Percentiles rank a stretch among this genome's conserved stretches.
phyloP scores from a whole-genome alignment of 345 rosid species.

The Acer saccharum region DNA sequence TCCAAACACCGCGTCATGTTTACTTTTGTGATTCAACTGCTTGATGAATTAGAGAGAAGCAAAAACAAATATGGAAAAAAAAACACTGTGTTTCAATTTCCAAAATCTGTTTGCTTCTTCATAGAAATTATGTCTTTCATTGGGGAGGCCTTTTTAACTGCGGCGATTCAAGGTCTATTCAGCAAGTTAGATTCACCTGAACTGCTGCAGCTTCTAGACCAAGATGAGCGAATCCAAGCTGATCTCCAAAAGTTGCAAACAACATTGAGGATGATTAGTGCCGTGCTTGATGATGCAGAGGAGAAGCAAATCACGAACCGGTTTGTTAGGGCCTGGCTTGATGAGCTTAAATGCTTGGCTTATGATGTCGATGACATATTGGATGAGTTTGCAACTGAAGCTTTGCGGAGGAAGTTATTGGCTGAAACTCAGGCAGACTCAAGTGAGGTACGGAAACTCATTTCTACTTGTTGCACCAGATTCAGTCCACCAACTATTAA shows the following conservation, averaged over 20 bases:
- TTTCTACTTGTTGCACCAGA: background rate
- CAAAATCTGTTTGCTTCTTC: background rate
- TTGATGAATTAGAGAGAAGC: no score
- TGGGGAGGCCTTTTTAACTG: background rate
- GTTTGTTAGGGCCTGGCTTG: constrained; percentile 22
- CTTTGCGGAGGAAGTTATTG: background rate
- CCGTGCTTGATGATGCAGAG: constrained; percentile 5
- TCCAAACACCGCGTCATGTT: no score
- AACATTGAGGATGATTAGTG: background rate
- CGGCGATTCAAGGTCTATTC: constrained; percentile 10
- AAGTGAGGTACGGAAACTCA: background rate
- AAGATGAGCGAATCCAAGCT: background rate
- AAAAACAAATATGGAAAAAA: background rate
- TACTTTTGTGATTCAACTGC: no score
- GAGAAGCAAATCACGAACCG: background rate
- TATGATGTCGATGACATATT: constrained; percentile 23
- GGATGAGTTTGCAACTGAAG: constrained; percentile 21
- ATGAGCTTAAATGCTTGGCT: constrained; percentile 24
- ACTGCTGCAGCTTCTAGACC: background rate
- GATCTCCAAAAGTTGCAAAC: constrained; percentile 24
- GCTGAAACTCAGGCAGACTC: background rate
- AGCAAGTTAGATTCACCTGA: constrained; percentile 17
- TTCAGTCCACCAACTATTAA: background rate
- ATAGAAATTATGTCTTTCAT: background rate
- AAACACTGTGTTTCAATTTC: background rate